Evolutionary conservation across 2,329 filamentous ascomycete genomes (phyloP), one percentile per base, ranked within the genome.

Genomic region (Penicillium sp.): DNA sequence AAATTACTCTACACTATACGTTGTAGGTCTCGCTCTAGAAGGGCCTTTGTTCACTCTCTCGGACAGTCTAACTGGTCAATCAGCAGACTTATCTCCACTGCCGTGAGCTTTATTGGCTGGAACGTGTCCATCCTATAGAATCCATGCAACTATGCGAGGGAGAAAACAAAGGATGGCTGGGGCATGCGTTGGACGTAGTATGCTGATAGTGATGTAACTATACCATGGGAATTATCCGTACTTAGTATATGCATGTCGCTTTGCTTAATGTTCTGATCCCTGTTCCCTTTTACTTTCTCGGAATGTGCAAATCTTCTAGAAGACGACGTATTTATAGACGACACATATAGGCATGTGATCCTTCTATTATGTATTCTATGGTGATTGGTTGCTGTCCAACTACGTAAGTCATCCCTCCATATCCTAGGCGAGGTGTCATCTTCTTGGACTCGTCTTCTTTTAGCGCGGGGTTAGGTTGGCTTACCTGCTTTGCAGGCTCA

Each of bases 91-190:
- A 72, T 77, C 65, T 83, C 75, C 37, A 85, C 82, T 42, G 77
- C 77, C 21, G 71, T 71, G 35, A 93, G 86, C 65, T 84, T 80
- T 42, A 89, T 87, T 21, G 82, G 83, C 75, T 94, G 90, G 67
- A 80, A 82, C 82, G 93, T 94, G 68, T 94, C 90, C 63, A 87
- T 93, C 67, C 90, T 86, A 56, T 46, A 4, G 21, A 27, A 18
- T 15, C 18, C 12, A 55, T 41, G 32, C 49, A 50, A 25, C 48
- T 38, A 25, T 32, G 18, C 16, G 13, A 37, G 39, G 31, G 10
- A 31, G 8, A 40, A 40, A 42, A 42, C 27, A 42, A 34, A 50
- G 6, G n/a, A n/a, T 12, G 7, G 27, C n/a, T 41, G 6, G 10
- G 29, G 10, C 21, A 6, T n/a, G 29, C 18, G 3, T 12, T 23